Evolutionary conservation across 1,284 basidiomycete species (phyloP).

Genomic region (Agaricales sp.): DNA sequence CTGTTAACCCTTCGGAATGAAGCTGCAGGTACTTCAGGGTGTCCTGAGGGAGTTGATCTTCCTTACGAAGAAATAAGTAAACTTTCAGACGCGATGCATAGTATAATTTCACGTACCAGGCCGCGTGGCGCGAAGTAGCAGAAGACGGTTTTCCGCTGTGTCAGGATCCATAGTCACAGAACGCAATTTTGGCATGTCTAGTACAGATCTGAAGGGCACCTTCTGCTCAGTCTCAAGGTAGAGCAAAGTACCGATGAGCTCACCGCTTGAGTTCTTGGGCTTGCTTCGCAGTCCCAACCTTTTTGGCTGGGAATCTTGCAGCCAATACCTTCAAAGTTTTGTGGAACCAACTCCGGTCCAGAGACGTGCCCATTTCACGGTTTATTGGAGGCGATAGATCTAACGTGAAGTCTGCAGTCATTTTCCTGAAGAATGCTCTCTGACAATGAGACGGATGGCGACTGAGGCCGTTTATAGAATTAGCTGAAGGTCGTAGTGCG

Average conservation of each 20-base stretch:
- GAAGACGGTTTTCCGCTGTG: conserved; percentile 37
- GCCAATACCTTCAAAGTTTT: conserved; percentile 59
- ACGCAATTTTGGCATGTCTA: conserved; percentile 60
- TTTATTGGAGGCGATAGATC: conserved; percentile 48
- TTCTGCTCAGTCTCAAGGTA: too few species aligned
- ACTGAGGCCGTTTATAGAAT: too few species aligned
- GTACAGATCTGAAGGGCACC: conserved; percentile 40
- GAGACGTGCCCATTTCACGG: conserved; percentile 27
- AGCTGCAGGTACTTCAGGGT: conserved; percentile 43
- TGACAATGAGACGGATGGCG: too few species aligned
- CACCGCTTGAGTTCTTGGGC: conserved; percentile 49
- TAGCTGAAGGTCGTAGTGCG: too few species aligned
- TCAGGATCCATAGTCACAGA: conserved; percentile 44
- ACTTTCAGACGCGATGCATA: conserved; percentile 4
- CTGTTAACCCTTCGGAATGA: conserved; percentile 44
- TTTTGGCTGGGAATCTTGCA: conserved; percentile 46
- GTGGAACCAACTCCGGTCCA: conserved; percentile 59
- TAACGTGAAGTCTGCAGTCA: conserved; percentile 17
- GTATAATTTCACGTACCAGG: conserved; percentile 61
- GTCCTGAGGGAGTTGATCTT: conserved; percentile 55
- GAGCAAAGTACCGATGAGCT: too few species aligned
- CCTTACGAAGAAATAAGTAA: conserved; percentile 28
- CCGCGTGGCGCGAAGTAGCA: conserved; percentile 49
- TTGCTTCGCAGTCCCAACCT: conserved; percentile 46
- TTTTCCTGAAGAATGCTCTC: too few species aligned